Conservation (phyloP, 2,329 filamentous ascomycete genomes). For the Lojkania enalia region DNA sequence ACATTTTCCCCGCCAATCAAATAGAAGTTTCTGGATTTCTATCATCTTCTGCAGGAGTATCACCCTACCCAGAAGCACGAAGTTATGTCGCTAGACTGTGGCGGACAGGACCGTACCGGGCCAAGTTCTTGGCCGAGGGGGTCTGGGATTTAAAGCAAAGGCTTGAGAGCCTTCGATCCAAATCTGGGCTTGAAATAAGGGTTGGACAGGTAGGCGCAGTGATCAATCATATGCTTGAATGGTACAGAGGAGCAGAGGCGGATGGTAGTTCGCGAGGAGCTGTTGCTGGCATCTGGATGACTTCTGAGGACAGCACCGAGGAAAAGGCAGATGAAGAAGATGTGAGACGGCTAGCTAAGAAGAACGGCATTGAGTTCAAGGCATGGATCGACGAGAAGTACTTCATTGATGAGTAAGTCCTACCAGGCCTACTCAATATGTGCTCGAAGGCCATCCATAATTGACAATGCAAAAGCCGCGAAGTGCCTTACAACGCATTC, state of each 20-base stretch:
- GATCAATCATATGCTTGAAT: conserved; percentile 60
- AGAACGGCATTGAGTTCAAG: conserved; percentile 62
- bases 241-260: conserved; percentile 38
- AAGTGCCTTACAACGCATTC: conserved; percentile 60
- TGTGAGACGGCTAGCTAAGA: conserved; percentile 58
- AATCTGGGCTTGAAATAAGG: conserved; percentile 60
- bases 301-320: conserved; percentile 68
- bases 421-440: background rate
- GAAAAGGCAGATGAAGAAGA: conserved; percentile 66
- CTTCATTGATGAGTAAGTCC: conserved; percentile 72
- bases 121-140: conserved; percentile 71
- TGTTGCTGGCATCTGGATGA: conserved; percentile 73
- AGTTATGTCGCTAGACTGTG: conserved; percentile 69
- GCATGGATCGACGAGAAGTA: conserved; percentile 77
- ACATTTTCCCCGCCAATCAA: conserved; percentile 70
- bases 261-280: conserved; percentile 40
- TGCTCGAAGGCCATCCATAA: conserved; percentile 2
- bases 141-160: conserved; percentile 72
- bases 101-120: conserved; percentile 72
- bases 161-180: conserved; percentile 63
- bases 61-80: conserved; percentile 69
- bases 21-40: conserved; percentile 76
- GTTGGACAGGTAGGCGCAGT: conserved; percentile 65
- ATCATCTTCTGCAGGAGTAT: conserved; percentile 43
- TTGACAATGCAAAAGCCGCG: conserved; percentile 57